Evolutionary conservation across 1,284 basidiomycete genomes (phyloP).

Genomic region (Cutaneotrichosporon sp.): DNA sequence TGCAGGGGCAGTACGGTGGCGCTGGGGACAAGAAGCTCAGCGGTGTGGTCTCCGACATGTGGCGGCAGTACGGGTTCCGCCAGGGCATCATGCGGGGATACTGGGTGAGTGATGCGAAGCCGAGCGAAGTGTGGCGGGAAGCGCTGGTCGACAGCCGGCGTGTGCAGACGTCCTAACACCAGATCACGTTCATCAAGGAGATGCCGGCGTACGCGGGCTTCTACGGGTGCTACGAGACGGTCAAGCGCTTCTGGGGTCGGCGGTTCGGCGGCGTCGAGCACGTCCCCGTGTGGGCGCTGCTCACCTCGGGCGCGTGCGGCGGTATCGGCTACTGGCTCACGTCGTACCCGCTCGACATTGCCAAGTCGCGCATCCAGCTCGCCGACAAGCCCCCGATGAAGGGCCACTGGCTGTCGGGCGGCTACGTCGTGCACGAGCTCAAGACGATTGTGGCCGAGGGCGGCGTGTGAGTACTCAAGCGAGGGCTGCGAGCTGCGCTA

Average conservation of each 20-base stretch:
- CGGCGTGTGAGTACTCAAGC: slow-evolving; percentile 65
- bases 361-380: slow-evolving; percentile 87
- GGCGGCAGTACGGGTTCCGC: slow-evolving; percentile 76
- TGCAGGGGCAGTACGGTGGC: slow-evolving; percentile 71
- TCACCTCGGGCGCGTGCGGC: slow-evolving; percentile 82
- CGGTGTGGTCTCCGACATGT: slow-evolving; percentile 75
- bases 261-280: slow-evolving; percentile 47
- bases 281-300: slow-evolving; percentile 84
- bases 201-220: slow-evolving; percentile 94
- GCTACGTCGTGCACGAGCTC: slow-evolving; percentile 76
- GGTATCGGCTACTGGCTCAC: slow-evolving; percentile 93
- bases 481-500: slow-evolving; percentile 11
- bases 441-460: slow-evolving; percentile 68
- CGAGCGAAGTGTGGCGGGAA: not conserved
- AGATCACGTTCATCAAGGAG: slow-evolving; percentile 90
- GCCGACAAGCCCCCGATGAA: slow-evolving; percentile 71
- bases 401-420: slow-evolving; percentile 60
- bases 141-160: too few relatives aligned
- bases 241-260: slow-evolving; percentile 70
- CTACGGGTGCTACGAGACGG: slow-evolving; percentile 74
- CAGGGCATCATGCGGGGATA: slow-evolving; percentile 94
- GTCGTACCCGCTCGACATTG: slow-evolving; percentile 88
- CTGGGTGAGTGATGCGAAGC: slow-evolving; percentile 64
- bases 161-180: too few relatives aligned
- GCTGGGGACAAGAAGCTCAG: slow-evolving; percentile 73